These are phyloP conservation scores for Pelagophyceae sp. DNA, from an alignment of 352 stramenopile species.

Conservation along the genomic window DNA sequence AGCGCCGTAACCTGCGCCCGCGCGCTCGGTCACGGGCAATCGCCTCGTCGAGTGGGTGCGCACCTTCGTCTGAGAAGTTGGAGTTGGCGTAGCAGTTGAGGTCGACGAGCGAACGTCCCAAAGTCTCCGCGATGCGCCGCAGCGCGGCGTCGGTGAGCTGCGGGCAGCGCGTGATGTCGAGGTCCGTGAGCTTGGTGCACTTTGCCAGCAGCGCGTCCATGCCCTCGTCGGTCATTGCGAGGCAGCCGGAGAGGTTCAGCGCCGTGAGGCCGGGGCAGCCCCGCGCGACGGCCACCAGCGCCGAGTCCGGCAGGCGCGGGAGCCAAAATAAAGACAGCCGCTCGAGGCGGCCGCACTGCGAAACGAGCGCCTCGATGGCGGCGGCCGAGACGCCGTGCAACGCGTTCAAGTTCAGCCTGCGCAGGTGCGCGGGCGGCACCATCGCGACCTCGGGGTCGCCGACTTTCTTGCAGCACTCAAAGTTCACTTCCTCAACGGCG, in stretches of 20 bases:
- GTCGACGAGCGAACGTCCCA: neutral
- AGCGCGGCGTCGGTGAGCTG: slow-evolving; percentile 12
- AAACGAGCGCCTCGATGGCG: neutral
- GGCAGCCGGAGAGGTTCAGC: slow-evolving; percentile 2
- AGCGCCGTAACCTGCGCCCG: neutral
- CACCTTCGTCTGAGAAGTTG: neutral
- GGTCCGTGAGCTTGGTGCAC: neutral
- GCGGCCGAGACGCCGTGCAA: neutral
- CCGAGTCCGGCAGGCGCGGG: neutral
- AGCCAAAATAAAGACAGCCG: neutral
- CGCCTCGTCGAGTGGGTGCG: no score
- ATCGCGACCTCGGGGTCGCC: neutral
- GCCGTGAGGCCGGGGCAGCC: neutral
- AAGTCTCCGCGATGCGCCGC: neutral
- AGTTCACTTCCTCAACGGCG: neutral
- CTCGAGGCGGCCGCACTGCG: neutral
- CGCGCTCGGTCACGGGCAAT: no score
- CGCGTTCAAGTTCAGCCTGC: neutral
- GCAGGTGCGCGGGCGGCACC: neutral
- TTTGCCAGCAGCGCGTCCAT: neutral
- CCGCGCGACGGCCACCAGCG: neutral
- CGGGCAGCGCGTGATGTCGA: slow-evolving; percentile 16
- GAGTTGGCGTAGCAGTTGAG: slow-evolving; percentile 6
- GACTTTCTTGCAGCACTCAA: neutral
- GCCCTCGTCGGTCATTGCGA: neutral